Conservation (phyloP, 345 rosid genomes). For the Arabis hirsuta region DNA sequence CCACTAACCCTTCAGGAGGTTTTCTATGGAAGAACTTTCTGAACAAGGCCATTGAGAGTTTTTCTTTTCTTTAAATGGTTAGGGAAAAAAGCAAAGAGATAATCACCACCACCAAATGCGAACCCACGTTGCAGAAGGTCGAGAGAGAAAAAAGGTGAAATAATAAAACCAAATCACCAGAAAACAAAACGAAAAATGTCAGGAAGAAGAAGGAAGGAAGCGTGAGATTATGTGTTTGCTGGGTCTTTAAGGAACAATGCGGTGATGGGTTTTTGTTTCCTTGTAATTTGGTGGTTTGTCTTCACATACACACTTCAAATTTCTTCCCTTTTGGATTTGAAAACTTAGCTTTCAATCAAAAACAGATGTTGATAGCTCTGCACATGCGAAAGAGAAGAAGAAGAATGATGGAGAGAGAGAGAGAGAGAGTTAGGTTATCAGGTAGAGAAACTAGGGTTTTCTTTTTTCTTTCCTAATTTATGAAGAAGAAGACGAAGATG, state of each 20-base stretch:
- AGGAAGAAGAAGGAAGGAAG: slow-evolving; percentile 43
- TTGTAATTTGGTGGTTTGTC: slow-evolving; percentile 50
- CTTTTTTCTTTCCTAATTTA: slow-evolving; percentile 1
- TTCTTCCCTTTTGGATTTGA: slow-evolving; percentile 35
- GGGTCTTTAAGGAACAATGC: slow-evolving; percentile 63
- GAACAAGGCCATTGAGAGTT: slow-evolving; percentile 63
- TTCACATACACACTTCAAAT: slow-evolving; percentile 55
- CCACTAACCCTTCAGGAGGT: slow-evolving; percentile 80
- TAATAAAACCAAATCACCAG: slow-evolving; percentile 37
- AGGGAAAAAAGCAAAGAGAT: slow-evolving; percentile 33
- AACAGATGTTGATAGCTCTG: slow-evolving; percentile 46
- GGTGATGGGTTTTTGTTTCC: slow-evolving; percentile 33
- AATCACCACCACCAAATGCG: slow-evolving; percentile 40
- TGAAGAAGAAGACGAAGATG: slow-evolving; percentile 35
- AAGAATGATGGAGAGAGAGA: slow-evolving; percentile 14
- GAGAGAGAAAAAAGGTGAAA: slow-evolving; percentile 8
- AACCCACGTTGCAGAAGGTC: slow-evolving; percentile 37
- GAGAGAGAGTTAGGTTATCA: slow-evolving; percentile 30
- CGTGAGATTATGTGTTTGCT: slow-evolving; percentile 48
- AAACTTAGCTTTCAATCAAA: slow-evolving; percentile 88
- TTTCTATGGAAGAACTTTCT: slow-evolving; percentile 71
- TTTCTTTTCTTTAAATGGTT: slow-evolving; percentile 34
- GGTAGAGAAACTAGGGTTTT: slow-evolving; percentile 32
- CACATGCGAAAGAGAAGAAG: slow-evolving; percentile 37
- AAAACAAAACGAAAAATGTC: slow-evolving; percentile 40